Evolutionary conservation across 1,284 basidiomycete species (phyloP).

Genomic region (Pseudozyma thailandica): DNA sequence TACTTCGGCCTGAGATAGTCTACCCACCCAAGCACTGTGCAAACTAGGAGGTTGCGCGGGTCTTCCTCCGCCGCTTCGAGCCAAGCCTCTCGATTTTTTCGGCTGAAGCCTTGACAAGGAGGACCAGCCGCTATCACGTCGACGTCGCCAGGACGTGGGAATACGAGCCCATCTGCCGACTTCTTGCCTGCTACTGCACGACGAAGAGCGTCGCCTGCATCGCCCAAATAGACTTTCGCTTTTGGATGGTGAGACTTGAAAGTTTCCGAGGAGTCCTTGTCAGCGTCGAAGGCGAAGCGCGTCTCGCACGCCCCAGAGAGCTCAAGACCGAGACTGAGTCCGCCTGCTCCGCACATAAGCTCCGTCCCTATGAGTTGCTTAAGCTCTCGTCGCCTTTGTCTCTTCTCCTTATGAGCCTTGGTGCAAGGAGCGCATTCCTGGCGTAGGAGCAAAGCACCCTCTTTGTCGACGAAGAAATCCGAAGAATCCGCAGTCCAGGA

Average conservation of each 20-base stretch:
- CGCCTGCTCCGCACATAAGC: slow-evolving; percentile 42
- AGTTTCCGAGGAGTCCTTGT: slow-evolving; percentile 15
- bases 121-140: slow-evolving; percentile 36
- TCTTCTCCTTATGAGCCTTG: background rate
- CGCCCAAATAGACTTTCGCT: slow-evolving; percentile 7
- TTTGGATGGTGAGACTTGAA: slow-evolving; percentile 28
- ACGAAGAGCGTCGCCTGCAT: slow-evolving; percentile 25
- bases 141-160: slow-evolving; percentile 24
- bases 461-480: slow-evolving; percentile 13
- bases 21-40: slow-evolving; percentile 36
- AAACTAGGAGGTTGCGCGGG: slow-evolving; percentile 29
- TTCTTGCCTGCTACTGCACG: slow-evolving; percentile 3
- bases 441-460: slow-evolving; percentile 1
- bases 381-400: background rate
- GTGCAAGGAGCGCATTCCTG: slow-evolving; percentile 9
- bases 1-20: slow-evolving; percentile 26
- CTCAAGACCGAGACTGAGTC: slow-evolving; percentile 34
- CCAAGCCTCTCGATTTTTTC: slow-evolving; percentile 12
- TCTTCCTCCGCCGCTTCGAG: slow-evolving; percentile 24
- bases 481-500: slow-evolving; percentile 6
- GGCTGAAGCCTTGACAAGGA: slow-evolving; percentile 43
- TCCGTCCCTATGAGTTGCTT: slow-evolving; percentile 15
- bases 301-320: slow-evolving; percentile 41
- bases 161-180: background rate
- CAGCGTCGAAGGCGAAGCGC: slow-evolving; percentile 23